Base-by-base conservation (phyloP, 2,329 filamentous ascomycete species). In the Colletotrichum neosansevieriae region DNA sequence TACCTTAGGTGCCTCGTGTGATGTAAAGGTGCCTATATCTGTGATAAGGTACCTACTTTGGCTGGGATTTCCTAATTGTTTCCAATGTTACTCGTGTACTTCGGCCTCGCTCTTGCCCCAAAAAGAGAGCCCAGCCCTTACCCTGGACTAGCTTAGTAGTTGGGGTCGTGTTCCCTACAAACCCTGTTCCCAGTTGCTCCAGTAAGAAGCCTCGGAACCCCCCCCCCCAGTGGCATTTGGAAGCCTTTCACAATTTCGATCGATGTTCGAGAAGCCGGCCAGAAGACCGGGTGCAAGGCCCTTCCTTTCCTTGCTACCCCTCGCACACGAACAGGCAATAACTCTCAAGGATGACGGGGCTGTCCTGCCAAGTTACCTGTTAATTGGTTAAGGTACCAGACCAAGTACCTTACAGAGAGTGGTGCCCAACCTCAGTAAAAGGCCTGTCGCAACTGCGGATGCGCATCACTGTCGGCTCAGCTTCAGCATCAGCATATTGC, bases 251-350 rank as follows among this genome's bases (percentile, higher is more conserved):
- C 45, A n/a, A 50, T 69, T 70, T 71, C 70, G 58, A 71, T 70
- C 64, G 42, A 66, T 69, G 60, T 71, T 71, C 70, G 63, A 71
- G 70, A 71, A 71, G 67, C 42, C 56, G 40, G 45, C 53, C 56
- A 64, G 63, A 71, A 64, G 68, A 45, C 53, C 40, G 57, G 65
- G 53, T 40, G 60, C 51, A 68, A 40, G 65, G 40, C 47, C 38
- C 53, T 63, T 29, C 34, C 59, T 36, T 34, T 51, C 45, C 21
- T 24, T 51, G 49, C 24, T 7, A 21, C 34, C 38, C 29, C 61
- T 49, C 45, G 47, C 45, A 53, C 45, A 53, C 45, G 47, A 53
- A 54, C 17, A 49, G 57, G 44, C 58, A 38, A 13, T 32, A 15
- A 32, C 32, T 10, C 24, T 7, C 24, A 24, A 32, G 24, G n/a